Evolutionary conservation across 305 asterid species (phyloP).

Genomic region (Fraxinus sp.): DNA sequence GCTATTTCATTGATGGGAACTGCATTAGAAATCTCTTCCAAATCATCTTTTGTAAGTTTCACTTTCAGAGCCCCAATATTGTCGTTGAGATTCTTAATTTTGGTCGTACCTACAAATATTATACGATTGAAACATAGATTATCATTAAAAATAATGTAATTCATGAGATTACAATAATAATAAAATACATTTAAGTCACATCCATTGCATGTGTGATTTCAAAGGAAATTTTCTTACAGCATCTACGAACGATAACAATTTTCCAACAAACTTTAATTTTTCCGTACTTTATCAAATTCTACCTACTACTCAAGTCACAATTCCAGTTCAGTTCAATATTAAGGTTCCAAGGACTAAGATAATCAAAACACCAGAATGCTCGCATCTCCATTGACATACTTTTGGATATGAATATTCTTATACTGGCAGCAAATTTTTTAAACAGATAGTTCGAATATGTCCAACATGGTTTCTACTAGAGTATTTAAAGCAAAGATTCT

Average conservation of each 20-base stretch:
- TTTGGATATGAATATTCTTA: too few relatives aligned
- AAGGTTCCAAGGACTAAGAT: too few relatives aligned
- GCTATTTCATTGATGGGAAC: slow-evolving; percentile 46
- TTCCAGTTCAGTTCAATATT: too few relatives aligned
- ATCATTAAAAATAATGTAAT: too few relatives aligned
- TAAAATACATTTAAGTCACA: neutral
- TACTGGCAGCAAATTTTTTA: too few relatives aligned
- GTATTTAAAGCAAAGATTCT: neutral
- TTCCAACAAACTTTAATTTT: neutral
- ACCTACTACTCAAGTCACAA: neutral
- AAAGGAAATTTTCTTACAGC: neutral
- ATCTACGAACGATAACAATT: neutral
- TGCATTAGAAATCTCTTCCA: slow-evolving; percentile 35
- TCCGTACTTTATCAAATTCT: neutral
- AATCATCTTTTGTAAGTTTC: neutral
- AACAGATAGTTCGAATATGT: too few relatives aligned
- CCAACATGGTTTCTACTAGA: too few relatives aligned
- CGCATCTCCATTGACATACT: too few relatives aligned
- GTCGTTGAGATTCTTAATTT: too few relatives aligned
- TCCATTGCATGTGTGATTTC: neutral
- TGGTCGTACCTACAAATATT: slow-evolving; percentile 46
- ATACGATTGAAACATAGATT: neutral
- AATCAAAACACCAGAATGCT: too few relatives aligned
- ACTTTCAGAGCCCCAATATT: neutral
- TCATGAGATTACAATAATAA: neutral